These are phyloP conservation scores for Erythrophleum fordii DNA, from an alignment of 306 rosid species.

Conservation along the genomic window DNA sequence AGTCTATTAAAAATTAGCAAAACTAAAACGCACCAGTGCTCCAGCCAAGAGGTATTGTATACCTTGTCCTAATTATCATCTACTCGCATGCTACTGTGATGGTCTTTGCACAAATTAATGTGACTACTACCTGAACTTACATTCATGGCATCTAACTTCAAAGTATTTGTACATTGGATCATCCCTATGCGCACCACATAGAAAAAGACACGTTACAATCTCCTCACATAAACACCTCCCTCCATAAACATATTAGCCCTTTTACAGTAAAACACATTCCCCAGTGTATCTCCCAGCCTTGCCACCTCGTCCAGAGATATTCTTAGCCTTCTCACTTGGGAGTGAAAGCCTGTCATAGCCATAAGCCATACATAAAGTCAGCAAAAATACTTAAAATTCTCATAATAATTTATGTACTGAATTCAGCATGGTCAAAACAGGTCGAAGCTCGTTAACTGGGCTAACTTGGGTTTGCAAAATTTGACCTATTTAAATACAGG, in stretches of 20 bases:
- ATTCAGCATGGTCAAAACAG: too few relatives aligned
- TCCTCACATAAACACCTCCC: not conserved
- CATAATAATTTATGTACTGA: not conserved
- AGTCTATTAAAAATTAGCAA: too few relatives aligned
- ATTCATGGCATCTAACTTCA: constrained; percentile 36
- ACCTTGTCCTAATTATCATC: too few relatives aligned
- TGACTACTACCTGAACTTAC: constrained; percentile 25
- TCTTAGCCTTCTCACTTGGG: constrained; percentile 55
- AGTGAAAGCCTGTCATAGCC: constrained; percentile 57
- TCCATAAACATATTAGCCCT: not conserved
- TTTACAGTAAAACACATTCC: not conserved
- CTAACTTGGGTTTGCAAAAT: too few relatives aligned
- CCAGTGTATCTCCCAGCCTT: not conserved
- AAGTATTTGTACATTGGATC: constrained; percentile 47
- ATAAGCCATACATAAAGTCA: not conserved
- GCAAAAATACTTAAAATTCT: not conserved
- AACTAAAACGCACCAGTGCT: not conserved
- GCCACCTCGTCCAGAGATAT: not conserved
- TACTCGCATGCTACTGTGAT: too few relatives aligned
- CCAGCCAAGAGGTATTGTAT: not conserved
- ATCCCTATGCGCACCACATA: constrained; percentile 39
- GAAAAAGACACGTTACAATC: constrained; percentile 12
- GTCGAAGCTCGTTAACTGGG: too few relatives aligned
- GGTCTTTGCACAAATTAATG: not conserved
- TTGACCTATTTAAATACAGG: too few relatives aligned